These are phyloP conservation scores for Terfezia boudieri DNA, from an alignment of 495 filamentous ascomycete genomes.

Conservation along the genomic window DNA sequence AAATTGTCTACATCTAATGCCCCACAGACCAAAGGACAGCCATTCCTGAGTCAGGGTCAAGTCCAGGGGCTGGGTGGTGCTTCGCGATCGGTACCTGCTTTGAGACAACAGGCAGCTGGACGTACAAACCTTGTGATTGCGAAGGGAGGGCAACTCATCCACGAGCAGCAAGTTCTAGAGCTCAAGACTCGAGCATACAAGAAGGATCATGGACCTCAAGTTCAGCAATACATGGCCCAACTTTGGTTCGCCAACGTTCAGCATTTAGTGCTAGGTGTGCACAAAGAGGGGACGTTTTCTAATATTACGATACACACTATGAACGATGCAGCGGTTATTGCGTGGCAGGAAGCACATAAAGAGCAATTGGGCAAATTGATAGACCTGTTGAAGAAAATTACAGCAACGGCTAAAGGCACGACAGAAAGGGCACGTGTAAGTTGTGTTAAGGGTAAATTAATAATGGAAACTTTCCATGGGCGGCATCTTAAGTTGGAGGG, in stretches of 20 bases:
- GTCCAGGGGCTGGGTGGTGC: no score
- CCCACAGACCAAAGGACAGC: no score
- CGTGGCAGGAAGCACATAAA: neutral
- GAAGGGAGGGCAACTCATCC: conserved; percentile 20
- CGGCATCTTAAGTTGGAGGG: neutral
- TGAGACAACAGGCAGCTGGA: no score
- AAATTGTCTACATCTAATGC: no score
- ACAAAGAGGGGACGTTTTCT: conserved; percentile 23
- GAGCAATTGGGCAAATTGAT: neutral
- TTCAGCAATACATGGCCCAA: conserved; percentile 21
- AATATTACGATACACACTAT: conserved; percentile 21
- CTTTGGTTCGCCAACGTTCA: conserved; percentile 31
- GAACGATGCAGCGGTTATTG: neutral
- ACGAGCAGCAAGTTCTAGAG: conserved; percentile 23
- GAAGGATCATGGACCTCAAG: conserved; percentile 19
- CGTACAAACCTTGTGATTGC: neutral
- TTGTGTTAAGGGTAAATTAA: neutral
- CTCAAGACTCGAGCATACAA: conserved; percentile 28
- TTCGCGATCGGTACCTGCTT: no score
- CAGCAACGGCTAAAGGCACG: neutral
- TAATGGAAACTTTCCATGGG: neutral
- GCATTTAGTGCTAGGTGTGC: conserved; percentile 28
- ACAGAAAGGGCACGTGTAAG: neutral
- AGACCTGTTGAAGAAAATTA: neutral
- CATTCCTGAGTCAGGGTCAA: no score